These are phyloP conservation scores for Gryganskiella cystojenkinii DNA, from an alignment of 192 early-diverging fungal species.

Conservation along the genomic window DNA sequence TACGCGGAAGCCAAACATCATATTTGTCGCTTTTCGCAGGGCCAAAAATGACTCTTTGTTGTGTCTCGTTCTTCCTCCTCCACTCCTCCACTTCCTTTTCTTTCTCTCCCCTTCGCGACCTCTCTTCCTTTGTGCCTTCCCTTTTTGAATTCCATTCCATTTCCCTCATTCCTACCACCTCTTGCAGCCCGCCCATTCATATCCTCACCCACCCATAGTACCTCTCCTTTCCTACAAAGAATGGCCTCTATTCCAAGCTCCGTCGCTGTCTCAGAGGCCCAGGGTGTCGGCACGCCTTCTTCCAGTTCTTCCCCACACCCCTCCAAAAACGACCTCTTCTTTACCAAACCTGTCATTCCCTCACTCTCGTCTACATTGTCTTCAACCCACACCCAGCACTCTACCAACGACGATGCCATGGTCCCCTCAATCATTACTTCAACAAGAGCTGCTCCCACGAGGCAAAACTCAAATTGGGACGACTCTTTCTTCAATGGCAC, in stretches of 20 bases:
- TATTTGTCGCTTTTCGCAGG: slow-evolving; percentile 5
- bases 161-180: not conserved
- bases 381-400: not conserved
- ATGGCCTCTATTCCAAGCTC: slow-evolving; percentile 35
- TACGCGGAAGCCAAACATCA: too few species aligned
- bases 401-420: slow-evolving; percentile 33
- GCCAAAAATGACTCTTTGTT: not conserved
- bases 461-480: slow-evolving; percentile 31
- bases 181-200: not conserved
- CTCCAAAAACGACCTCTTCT: not conserved
- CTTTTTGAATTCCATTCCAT: not conserved
- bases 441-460: not conserved
- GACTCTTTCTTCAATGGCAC: slow-evolving; percentile 27
- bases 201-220: not conserved
- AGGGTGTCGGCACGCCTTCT: not conserved
- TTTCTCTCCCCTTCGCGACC: not conserved
- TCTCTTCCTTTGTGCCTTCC: not conserved
- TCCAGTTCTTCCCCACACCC: not conserved
- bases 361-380: not conserved
- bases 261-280: slow-evolving; percentile 16
- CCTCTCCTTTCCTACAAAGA: not conserved
- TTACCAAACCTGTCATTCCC: not conserved
- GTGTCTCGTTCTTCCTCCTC: not conserved
- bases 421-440: slow-evolving; percentile 27
- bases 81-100: not conserved